Conservation (phyloP, 1,139 yeast species). For the Candida sp. region DNA sequence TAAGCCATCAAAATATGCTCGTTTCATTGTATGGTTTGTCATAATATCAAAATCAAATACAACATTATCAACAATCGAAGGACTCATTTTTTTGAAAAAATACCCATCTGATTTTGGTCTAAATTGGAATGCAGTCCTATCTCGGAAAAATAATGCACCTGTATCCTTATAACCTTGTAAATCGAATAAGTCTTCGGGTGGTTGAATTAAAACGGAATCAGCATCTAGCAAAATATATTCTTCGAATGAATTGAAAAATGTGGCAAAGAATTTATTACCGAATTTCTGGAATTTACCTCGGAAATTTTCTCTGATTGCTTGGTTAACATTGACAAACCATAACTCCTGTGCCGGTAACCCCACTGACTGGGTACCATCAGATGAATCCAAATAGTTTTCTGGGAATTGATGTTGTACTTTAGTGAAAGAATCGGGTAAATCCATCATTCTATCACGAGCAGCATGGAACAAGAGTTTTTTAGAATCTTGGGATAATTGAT, state of each 20-base stretch:
- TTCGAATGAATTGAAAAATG: conserved; percentile 31
- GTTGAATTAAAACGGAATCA: conserved; percentile 28
- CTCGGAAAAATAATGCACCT: conserved; percentile 32
- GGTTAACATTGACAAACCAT: conserved; percentile 32
- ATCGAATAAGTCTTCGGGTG: conserved; percentile 27
- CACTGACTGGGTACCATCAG: conserved; percentile 11
- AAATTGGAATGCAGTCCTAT: conserved; percentile 26
- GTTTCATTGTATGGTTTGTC: conserved; percentile 17
- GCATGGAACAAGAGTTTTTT: conserved; percentile 23
- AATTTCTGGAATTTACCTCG: conserved; percentile 21
- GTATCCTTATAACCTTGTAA: conserved; percentile 18
- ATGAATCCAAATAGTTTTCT: conserved; percentile 14
- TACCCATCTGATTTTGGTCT: conserved; percentile 20
- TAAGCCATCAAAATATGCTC: conserved; percentile 26
- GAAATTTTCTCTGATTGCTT: conserved; percentile 21
- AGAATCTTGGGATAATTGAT: conserved; percentile 19
- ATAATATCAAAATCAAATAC: conserved; percentile 30
- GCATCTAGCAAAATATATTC: conserved; percentile 34
- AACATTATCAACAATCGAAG: conserved; percentile 24
- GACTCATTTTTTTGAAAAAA: conserved; percentile 25
- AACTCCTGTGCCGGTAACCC: conserved; percentile 33
- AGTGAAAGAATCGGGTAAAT: conserved; percentile 23
- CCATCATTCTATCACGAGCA: conserved; percentile 22
- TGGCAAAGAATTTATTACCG: conserved; percentile 29
- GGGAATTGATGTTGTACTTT: conserved; percentile 21